These are phyloP conservation scores for Russula vinacea DNA, from an alignment of 768 basidiomycete genomes.

Conservation along the genomic window DNA sequence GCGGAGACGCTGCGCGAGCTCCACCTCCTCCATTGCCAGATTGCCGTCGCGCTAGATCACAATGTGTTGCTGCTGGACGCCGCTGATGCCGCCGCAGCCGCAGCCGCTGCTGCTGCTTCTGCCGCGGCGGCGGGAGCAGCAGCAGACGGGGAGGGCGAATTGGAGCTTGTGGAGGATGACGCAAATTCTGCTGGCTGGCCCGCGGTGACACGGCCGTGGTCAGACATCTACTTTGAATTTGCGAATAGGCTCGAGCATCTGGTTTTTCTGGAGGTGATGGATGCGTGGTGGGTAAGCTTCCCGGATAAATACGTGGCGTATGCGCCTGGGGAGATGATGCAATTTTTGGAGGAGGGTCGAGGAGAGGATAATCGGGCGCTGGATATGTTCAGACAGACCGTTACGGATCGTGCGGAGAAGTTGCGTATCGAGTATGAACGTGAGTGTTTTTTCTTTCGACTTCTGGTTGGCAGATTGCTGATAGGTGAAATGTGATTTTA, in stretches of 20 bases:
- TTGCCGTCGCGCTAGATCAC: conserved; percentile 10
- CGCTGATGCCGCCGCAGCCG: background rate
- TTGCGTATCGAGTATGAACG: conserved; percentile 7
- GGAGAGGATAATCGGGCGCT: conserved; percentile 10
- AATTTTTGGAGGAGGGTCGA: conserved; percentile 17
- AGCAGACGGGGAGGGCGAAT: background rate
- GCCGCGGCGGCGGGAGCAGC: too few relatives aligned
- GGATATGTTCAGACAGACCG: background rate
- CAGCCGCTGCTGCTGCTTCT: too few relatives aligned
- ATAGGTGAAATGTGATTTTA: background rate
- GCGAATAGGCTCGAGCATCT: conserved; percentile 7
- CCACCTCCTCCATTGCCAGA: conserved; percentile 19
- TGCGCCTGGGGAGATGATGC: conserved; percentile 11
- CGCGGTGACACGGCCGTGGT: conserved; percentile 17
- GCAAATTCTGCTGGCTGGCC: conserved; percentile 4
- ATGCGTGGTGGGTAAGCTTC: conserved; percentile 24
- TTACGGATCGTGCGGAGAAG: background rate
- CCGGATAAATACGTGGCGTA: conserved; percentile 20
- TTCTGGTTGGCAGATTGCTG: background rate
- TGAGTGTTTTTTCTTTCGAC: conserved; percentile 9
- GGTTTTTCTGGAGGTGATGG: conserved; percentile 17
- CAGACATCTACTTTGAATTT: conserved; percentile 12
- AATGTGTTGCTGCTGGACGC: background rate
- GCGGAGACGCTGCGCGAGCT: conserved; percentile 14
- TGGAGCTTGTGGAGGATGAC: background rate